Conservation (phyloP, 768 basidiomycete genomes). For the Psilocybe tampanensis region DNA sequence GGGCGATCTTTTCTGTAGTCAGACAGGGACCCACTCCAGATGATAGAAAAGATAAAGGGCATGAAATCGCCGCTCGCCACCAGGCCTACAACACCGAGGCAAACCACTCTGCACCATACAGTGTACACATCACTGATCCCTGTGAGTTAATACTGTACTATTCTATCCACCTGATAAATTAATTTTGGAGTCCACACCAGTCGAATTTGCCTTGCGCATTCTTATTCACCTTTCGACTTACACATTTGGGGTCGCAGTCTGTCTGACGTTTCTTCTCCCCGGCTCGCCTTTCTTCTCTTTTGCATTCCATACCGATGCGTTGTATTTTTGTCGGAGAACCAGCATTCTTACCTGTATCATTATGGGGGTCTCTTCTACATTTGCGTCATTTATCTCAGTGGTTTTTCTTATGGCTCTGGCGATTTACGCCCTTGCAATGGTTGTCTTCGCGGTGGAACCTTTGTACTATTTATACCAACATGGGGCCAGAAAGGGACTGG, state of each 20-base stretch:
- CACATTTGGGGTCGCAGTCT: not conserved
- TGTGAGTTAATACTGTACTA: too few species aligned
- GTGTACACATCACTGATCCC: too few species aligned
- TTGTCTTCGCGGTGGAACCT: not conserved
- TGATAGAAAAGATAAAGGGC: too few species aligned
- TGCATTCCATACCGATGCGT: not conserved
- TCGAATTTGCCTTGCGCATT: not conserved
- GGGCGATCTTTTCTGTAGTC: not conserved
- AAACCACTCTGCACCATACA: too few species aligned
- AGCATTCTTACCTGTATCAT: not conserved
- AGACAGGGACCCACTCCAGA: too few species aligned
- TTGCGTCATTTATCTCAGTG: not conserved
- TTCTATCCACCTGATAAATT: too few species aligned
- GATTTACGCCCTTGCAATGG: not conserved
- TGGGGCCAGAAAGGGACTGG: too few species aligned
- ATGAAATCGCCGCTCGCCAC: too few species aligned
- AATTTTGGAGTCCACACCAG: not conserved
- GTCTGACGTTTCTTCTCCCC: not conserved
- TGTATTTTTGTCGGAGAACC: not conserved
- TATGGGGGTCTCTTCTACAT: not conserved
- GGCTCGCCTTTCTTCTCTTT: not conserved
- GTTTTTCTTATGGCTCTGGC: not conserved
- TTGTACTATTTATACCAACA: not conserved
- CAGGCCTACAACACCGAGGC: too few species aligned
- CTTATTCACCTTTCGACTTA: not conserved